Evolutionary conservation across 2,329 filamentous ascomycete species (phyloP).

Genomic region (Chaetomium strumarium): DNA sequence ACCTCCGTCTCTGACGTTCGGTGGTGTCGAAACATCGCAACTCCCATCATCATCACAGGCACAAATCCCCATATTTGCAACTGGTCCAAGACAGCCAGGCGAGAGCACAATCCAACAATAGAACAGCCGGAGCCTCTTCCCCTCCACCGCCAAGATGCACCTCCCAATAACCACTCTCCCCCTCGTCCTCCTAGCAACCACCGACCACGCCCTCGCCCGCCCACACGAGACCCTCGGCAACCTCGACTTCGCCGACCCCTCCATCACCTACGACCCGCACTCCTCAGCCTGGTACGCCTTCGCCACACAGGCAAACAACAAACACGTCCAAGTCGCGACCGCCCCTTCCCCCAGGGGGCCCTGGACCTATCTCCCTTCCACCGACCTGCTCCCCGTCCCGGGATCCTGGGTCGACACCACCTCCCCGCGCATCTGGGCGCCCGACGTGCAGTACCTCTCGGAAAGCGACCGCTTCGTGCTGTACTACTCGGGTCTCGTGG

Average conservation of each 20-base stretch:
- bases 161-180: neutral
- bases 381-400: constrained; percentile 40
- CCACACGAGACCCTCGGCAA: constrained; percentile 7
- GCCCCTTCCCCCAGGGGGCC: constrained; percentile 32
- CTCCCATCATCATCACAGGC: too few species aligned
- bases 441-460: constrained; percentile 41
- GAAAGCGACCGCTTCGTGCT: constrained; percentile 39
- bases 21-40: too few species aligned
- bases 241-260: constrained; percentile 40
- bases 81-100: neutral
- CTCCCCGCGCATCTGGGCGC: constrained; percentile 40
- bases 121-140: too few species aligned
- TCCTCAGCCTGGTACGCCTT: constrained; percentile 45
- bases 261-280: constrained; percentile 34
- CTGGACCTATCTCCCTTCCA: constrained; percentile 33
- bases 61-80: too few species aligned
- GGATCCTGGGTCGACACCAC: constrained; percentile 39
- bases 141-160: neutral
- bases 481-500: constrained; percentile 39
- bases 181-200: neutral
- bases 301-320: constrained; percentile 37
- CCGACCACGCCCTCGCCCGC: neutral
- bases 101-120: too few species aligned
- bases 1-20: too few species aligned
- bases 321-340: constrained; percentile 43